Conservation (phyloP, 257 asterid genomes). For the Cruciata laevipes region DNA sequence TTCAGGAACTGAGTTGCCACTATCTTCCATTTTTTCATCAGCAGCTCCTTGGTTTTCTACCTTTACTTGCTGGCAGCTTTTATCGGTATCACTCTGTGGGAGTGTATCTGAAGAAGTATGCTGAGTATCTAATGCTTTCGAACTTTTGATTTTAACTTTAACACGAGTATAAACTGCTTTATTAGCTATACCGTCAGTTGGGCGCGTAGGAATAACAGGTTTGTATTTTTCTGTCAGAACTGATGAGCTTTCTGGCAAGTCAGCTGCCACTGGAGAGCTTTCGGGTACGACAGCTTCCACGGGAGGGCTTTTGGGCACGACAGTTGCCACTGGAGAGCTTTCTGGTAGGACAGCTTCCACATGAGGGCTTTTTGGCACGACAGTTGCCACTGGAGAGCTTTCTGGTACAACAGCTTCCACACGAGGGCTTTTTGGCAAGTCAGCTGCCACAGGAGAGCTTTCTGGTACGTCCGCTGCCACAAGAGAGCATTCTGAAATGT, state of each 20-base stretch:
- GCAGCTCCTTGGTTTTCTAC: conserved; percentile 46
- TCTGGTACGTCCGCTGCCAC: conserved; percentile 16
- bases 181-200: conserved; percentile 39
- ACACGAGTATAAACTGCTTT: conserved; percentile 71
- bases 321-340: no score
- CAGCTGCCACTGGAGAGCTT: no score
- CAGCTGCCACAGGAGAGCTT: conserved; percentile 63
- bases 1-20: conserved; percentile 78
- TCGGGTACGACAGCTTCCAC: no score
- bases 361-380: no score
- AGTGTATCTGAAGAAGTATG: conserved; percentile 48
- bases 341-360: no score
- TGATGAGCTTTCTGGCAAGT: conserved; percentile 28
- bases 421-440: not conserved
- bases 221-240: conserved; percentile 24
- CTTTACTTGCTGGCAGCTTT: conserved; percentile 51
- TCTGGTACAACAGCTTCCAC: no score
- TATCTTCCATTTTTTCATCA: conserved; percentile 69
- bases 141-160: conserved; percentile 77
- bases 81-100: conserved; percentile 66
- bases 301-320: no score
- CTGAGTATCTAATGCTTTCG: conserved; percentile 60
- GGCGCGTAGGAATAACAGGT: conserved; percentile 26
- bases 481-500: not conserved
- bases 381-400: no score